Base-by-base conservation (phyloP, 495 filamentous ascomycete genomes). In the Aspergillus kassunensis region DNA sequence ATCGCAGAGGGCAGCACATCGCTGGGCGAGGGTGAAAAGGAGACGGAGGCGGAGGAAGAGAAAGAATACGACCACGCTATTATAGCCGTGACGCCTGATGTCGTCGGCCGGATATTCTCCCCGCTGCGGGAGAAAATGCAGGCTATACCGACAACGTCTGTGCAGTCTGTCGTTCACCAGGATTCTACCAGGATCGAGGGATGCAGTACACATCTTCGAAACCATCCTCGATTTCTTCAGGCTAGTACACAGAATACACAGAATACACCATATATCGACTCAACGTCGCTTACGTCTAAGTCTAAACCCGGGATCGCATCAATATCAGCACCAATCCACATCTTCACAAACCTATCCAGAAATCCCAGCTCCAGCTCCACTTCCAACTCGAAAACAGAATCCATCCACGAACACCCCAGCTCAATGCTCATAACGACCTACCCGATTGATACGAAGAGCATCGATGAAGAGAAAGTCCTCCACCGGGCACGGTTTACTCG, bases 51-150 rank as follows among this genome's bases (percentile, higher is more conserved):
- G 24, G 16, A 31, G 13, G 34, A 53, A 37, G 21, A 9, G 39
- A 54, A 24, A 27, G 16, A 39, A 11, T 72, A 78, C 46, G 73
- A 78, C 25, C 46, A 57, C 13, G 72, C 73, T 2, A 62, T 80
- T 7, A 57, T 79, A 0, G 77, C 77, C 4, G 70, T 79, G 0
- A 65, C 74, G 18, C 77, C 77, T 0, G 58, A 73, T 48, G 61
- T 73, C 9, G 66, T 67, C 0, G 70, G 60, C 3, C 54, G 52
- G 11, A 73, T 82, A 12, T 79, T 74, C 44, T 25, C 63, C 6
- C 71, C 76, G 3, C 60, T 82, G 0, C 8, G 44, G 52, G 15
- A 39, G 54, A 8, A 41, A 6, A 63, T 79, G 64, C 40, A 51
- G 1, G 54, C 40, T 12, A 72, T 82, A 3, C 78, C 79, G 3